Percentiles rank a stretch among this genome's conserved stretches.
These are phyloP conservation scores for Eragrostis tef DNA, from an alignment of 202 grass and related monocot genomes.

Conservation along the genomic window DNA sequence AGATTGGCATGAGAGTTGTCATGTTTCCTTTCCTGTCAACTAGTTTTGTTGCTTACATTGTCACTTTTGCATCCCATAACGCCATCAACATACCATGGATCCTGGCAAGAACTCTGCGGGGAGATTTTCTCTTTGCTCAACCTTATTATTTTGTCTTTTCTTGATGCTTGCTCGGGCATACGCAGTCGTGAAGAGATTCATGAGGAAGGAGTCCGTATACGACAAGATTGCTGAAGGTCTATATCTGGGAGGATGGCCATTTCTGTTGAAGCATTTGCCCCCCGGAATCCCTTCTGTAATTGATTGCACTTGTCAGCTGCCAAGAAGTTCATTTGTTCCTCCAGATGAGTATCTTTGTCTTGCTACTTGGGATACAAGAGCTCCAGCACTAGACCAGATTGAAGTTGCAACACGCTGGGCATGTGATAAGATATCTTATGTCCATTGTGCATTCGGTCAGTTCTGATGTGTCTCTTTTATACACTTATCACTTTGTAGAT, in stretches of 20 bases:
- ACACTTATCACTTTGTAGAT: neutral
- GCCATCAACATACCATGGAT: slow-evolving; percentile 76
- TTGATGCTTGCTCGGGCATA: slow-evolving; percentile 63
- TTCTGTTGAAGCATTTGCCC: slow-evolving; percentile 67
- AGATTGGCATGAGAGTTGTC: slow-evolving; percentile 45
- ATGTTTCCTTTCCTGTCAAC: slow-evolving; percentile 54
- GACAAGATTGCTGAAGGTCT: slow-evolving; percentile 68
- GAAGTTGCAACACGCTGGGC: slow-evolving; percentile 74
- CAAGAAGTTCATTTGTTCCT: slow-evolving; percentile 58
- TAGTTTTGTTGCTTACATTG: slow-evolving; percentile 52
- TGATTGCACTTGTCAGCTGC: slow-evolving; percentile 82
- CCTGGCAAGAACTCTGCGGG: slow-evolving; percentile 73
- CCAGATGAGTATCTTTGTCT: slow-evolving; percentile 69
- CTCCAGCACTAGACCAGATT: slow-evolving; percentile 62
- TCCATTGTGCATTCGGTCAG: slow-evolving; percentile 95
- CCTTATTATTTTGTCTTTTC: slow-evolving; percentile 72
- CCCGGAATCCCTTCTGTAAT: slow-evolving; percentile 68
- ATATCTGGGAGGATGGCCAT: slow-evolving; percentile 80
- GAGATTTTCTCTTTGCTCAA: slow-evolving; percentile 72
- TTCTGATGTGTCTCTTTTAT: neutral
- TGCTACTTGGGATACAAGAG: slow-evolving; percentile 78
- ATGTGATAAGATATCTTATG: slow-evolving; percentile 75
- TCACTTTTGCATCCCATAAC: slow-evolving; percentile 68
- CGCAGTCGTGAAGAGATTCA: slow-evolving; percentile 67
- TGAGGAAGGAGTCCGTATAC: slow-evolving; percentile 65